Conservation (phyloP, 805 yeast genomes). For the Pichia occidentalis region DNA sequence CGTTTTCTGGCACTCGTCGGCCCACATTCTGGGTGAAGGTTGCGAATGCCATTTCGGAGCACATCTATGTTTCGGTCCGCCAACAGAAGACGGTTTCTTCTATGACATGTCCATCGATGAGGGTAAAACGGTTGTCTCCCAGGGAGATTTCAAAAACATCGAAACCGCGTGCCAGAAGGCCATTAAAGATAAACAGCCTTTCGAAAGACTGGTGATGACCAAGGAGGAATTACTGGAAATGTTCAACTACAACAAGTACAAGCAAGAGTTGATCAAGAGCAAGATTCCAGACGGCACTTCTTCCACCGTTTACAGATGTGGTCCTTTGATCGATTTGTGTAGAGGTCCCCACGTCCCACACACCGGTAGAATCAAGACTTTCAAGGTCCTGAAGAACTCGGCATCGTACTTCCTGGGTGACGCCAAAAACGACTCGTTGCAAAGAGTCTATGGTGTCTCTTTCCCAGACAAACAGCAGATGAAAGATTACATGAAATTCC, state of each 20-base stretch:
- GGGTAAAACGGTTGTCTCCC: conserved; percentile 70
- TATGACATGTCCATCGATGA: conserved; percentile 86
- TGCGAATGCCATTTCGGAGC: conserved; percentile 96
- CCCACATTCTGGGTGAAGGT: conserved; percentile 96
- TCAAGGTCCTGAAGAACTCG: conserved; percentile 91
- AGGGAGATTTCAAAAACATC: conserved; percentile 73
- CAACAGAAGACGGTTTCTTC: conserved; percentile 96
- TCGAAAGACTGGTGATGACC: conserved; percentile 86
- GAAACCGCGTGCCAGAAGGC: conserved; percentile 85
- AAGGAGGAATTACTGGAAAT: conserved; percentile 87
- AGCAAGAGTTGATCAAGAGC: conserved; percentile 75
- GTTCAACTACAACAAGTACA: conserved; percentile 95
- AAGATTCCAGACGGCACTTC: conserved; percentile 95
- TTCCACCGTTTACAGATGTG: conserved; percentile 96
- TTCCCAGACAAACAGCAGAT: conserved; percentile 97
- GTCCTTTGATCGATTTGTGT: conserved; percentile 94
- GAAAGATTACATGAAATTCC: conserved; percentile 90
- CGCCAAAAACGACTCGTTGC: conserved; percentile 85
- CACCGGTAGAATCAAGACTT: conserved; percentile 92
- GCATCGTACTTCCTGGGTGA: conserved; percentile 96
- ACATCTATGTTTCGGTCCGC: conserved; percentile 91
- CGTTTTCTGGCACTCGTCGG: conserved; percentile 98
- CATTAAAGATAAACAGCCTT: conserved; percentile 90
- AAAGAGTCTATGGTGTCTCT: conserved; percentile 94
- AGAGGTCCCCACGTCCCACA: conserved; percentile 97